Base-by-base conservation (phyloP, 768 basidiomycete species). In the Trametes sanguinea region DNA sequence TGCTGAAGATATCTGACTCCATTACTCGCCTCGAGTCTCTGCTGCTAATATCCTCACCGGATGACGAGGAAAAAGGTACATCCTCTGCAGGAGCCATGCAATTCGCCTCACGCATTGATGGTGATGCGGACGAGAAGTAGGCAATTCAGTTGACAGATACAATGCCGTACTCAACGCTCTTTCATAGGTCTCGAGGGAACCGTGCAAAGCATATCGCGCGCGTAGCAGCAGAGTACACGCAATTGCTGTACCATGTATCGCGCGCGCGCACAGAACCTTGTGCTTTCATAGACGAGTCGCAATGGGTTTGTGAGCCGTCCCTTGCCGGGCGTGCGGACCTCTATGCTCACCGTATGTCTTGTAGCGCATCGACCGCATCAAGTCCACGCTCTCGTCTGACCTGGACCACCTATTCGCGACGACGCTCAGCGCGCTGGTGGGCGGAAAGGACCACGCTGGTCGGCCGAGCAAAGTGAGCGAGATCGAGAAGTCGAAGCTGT, bases 1-100 rank as follows among this genome's bases (percentile, higher is more conserved):
- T 98, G 4, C 83, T 98, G 64, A 94, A 94, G 74, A 87, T 98
- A 48, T 95, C 95, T 30, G 97, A 98, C 68, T 93, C 92, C 14
- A 83, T 96, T 16, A 83, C 86, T 11, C 87, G 97, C 53, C 83
- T 98, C 4, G 97, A 99, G 73, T 88, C 86, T 5, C 81, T 99
- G 27, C 80, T 98, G 16, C 77, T 88, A 14, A 92, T 94, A 60
- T 62, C 87, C 40, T 78, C 83, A 14, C 81, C 84, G 13, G 74
- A 76, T 33, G 75, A 83, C 48, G 82, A 75, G 42, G 76, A 74
- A 37, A 73, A 69, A 42, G 68, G 73, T 33, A 72, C 73, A 51
- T 71, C 76, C 35, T 76, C 77, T 40, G 54, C 77, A 4, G 75
- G 69, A 42, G 63, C 67, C 40, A 58, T 78, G 45, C 79, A 72